Evolutionary conservation across 2,329 filamentous ascomycete species (phyloP), one percentile per base, ranked within the genome.

Genomic region (Paraphoma chrysanthemicola): DNA sequence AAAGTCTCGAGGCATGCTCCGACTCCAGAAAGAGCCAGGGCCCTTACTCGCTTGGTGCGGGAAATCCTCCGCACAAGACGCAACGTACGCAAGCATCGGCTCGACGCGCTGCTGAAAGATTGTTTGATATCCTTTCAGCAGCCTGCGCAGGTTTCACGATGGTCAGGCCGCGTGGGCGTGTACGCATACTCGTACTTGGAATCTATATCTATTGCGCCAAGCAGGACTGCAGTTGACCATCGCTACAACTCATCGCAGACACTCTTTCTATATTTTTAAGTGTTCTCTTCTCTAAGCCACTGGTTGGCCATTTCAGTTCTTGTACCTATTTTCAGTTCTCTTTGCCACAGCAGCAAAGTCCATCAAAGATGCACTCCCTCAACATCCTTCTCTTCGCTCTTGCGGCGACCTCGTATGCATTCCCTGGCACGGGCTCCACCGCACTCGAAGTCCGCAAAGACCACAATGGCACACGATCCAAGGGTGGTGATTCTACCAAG

Each of bases 391-490:
- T 68, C 29, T 64, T 69, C 44, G 60, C 57, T 43, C 60, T 70
- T 43, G 36, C 57, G n/a, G 48, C 62, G n/a, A 61, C 63, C 12
- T 57, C 64, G 16, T 56, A 62, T 53, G 69, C 67, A 17, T 62
- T 57, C 48, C 62, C 64, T 23, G 39, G 46, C 47, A 31, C 12
- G 6, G 51, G 60, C 12, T 53, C 65, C 36, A 54, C 62, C 18
- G 23, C 54, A 9, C 60, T 71, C n/a, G 63, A 70, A 44, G 41
- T 53, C 2, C 67, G 69, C 17, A 64, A 66, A 39, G 48, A 59
- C n/a, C 51, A 56, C 52, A 62, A 64, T 42, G 44, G 31, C 51
- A 61, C 58, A 11, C 44, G 33, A 8, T 54, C 51, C 7, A 57
- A 61, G 30, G 60, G 48, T 28, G 59, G 44, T 18, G 51, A 54